Evolutionary conservation across 2,329 filamentous ascomycete genomes (phyloP).

Genomic region (Hypoxylon sp.): DNA sequence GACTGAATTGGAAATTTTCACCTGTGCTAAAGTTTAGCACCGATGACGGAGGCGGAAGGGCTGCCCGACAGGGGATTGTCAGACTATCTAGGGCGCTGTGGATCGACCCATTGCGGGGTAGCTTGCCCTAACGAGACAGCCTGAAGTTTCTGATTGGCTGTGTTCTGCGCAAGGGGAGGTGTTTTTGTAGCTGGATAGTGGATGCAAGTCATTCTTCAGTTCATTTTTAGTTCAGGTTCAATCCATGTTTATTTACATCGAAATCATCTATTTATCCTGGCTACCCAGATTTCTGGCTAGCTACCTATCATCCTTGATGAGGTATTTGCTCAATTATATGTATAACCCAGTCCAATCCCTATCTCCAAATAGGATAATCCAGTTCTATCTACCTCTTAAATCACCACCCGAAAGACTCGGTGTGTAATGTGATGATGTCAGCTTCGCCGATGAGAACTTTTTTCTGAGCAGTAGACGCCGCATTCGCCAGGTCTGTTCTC

Average conservation of each 20-base stretch:
- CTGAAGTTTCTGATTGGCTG: conserved; percentile 33
- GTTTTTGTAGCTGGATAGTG: neutral
- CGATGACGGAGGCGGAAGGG: conserved; percentile 40
- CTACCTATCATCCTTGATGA: neutral
- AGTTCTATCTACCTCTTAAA: neutral
- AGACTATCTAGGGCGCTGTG: neutral
- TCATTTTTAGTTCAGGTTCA: neutral
- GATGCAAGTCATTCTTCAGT: conserved; percentile 16
- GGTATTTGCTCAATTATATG: conserved; percentile 10
- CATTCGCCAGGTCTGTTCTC: conserved; percentile 39
- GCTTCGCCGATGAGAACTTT: conserved; percentile 35
- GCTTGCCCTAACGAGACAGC: conserved; percentile 41
- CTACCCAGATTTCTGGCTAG: neutral
- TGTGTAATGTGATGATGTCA: conserved; percentile 42
- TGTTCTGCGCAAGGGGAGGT: neutral
- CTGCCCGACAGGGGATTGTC: neutral
- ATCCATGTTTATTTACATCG: conserved; percentile 1
- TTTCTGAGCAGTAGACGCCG: conserved; percentile 34
- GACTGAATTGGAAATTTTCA: conserved; percentile 41
- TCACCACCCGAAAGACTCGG: conserved; percentile 44
- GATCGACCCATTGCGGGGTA: conserved; percentile 39
- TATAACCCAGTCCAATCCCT: conserved; percentile 4
- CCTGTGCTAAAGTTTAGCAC: conserved; percentile 36
- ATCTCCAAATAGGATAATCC: neutral
- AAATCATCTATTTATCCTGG: neutral